Conservation (phyloP, 2,329 filamentous ascomycete species). For the Scedosporium boydii region DNA sequence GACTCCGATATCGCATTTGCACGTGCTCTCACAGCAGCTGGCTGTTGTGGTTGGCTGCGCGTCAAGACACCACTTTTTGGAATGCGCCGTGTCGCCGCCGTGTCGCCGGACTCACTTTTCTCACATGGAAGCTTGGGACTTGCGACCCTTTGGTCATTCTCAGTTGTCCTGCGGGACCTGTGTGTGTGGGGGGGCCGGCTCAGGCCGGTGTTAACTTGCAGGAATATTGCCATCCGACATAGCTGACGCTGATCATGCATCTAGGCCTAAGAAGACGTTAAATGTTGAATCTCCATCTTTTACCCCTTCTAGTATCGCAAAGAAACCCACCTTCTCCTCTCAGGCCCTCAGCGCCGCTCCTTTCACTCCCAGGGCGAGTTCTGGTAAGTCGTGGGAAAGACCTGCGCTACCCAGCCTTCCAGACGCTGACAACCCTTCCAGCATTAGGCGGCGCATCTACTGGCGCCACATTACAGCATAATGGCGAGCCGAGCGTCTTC, state of each 20-base stretch:
- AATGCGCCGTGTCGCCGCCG: no score
- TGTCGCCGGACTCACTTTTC: no score
- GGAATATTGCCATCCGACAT: not conserved
- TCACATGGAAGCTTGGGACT: no score
- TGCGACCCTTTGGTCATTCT: no score
- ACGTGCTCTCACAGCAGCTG: not conserved
- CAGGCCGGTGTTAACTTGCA: no score
- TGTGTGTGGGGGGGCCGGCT: no score
- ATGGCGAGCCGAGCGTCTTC: constrained; percentile 4
- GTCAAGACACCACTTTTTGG: no score
- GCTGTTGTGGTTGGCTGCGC: no score
- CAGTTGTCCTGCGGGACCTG: no score
- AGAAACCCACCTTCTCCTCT: constrained; percentile 73
- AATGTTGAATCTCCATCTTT: constrained; percentile 97
- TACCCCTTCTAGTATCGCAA: constrained; percentile 56
- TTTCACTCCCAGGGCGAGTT: constrained; percentile 63
- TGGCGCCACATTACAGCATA: not conserved
- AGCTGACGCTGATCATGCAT: constrained; percentile 1
- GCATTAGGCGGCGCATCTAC: not conserved
- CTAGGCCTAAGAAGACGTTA: constrained; percentile 60
- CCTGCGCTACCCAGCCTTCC: not conserved
- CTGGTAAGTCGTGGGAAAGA: constrained; percentile 21
- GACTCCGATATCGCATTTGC: not conserved
- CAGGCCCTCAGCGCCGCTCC: constrained; percentile 83
- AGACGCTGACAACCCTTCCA: not conserved